Evolutionary conservation across 2,329 filamentous ascomycete species (phyloP).

Genomic region (Graphilbum sp.): DNA sequence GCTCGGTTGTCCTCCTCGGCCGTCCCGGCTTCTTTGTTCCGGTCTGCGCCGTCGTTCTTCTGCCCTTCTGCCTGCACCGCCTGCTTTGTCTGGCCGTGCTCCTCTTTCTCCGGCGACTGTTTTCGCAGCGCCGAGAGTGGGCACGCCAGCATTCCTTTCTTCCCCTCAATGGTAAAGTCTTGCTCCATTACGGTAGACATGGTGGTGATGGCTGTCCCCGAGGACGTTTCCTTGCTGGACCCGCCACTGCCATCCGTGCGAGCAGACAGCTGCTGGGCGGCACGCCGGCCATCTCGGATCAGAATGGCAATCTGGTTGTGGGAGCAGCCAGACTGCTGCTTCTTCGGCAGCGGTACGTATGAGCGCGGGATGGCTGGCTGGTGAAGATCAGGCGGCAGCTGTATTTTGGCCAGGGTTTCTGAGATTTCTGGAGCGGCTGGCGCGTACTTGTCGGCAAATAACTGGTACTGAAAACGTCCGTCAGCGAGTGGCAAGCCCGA

Average conservation of each 20-base stretch:
- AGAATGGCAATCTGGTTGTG: slow-evolving; percentile 45
- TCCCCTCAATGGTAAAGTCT: slow-evolving; percentile 80
- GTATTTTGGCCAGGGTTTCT: slow-evolving; percentile 49
- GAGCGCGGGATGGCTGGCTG: slow-evolving; percentile 30
- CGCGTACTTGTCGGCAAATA: slow-evolving; percentile 51
- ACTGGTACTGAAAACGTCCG: slow-evolving; percentile 47
- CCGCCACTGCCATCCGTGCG: slow-evolving; percentile 29
- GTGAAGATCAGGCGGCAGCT: slow-evolving; percentile 38
- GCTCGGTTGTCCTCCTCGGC: slow-evolving; percentile 13
- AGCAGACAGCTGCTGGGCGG: slow-evolving; percentile 34
- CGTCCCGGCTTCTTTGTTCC: slow-evolving; percentile 11
- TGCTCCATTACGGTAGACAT: slow-evolving; percentile 58
- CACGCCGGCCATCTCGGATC: slow-evolving; percentile 46
- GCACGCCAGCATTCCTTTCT: slow-evolving; percentile 62
- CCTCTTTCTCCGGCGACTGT: not conserved
- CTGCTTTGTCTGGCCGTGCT: not conserved
- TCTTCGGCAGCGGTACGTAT: slow-evolving; percentile 37
- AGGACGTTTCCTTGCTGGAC: slow-evolving; percentile 31
- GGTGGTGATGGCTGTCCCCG: slow-evolving; percentile 34
- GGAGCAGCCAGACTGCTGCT: slow-evolving; percentile 24
- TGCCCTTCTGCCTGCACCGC: too few species aligned
- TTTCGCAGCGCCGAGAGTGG: slow-evolving; percentile 48
- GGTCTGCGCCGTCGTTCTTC: too few species aligned
- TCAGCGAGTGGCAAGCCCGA: too few species aligned
- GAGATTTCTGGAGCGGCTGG: slow-evolving; percentile 48